Percentiles rank a stretch among this genome's conserved stretches.
Conservation (phyloP, 352 stramenopile genomes). For the Globisporangium camurandrum region DNA sequence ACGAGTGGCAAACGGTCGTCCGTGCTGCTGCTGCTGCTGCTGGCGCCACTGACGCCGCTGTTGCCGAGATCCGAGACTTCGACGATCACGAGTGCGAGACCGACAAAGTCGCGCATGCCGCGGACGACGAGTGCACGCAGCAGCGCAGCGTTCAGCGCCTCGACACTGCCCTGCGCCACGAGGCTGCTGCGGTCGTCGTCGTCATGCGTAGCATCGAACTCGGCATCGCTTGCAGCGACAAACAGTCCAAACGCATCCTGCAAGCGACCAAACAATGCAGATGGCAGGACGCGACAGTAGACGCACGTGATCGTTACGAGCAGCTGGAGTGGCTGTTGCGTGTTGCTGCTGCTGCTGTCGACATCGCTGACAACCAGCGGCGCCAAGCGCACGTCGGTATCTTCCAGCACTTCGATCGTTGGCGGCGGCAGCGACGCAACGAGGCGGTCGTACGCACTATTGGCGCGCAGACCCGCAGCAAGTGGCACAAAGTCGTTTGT, state of each 20-base stretch:
- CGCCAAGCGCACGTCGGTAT: conserved; percentile 20
- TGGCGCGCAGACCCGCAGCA: neutral
- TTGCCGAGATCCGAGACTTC: conserved; percentile 33
- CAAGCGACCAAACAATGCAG: neutral
- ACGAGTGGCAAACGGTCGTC: conserved; percentile 4
- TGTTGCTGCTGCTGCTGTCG: conserved; percentile 8
- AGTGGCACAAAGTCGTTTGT: conserved; percentile 24
- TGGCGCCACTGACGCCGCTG: conserved; percentile 14
- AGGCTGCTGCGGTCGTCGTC: conserved; percentile 3
- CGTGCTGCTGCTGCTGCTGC: neutral
- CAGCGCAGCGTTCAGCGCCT: conserved; percentile 26
- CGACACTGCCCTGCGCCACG: conserved; percentile 16
- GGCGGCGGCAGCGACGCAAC: neutral
- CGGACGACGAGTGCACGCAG: conserved; percentile 32
- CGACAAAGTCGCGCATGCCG: conserved; percentile 20
- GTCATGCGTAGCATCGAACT: conserved; percentile 3
- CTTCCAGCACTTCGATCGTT: conserved; percentile 25
- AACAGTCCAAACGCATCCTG: conserved; percentile 8
- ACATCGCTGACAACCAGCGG: conserved; percentile 18
- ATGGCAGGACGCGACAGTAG: conserved; percentile 20
- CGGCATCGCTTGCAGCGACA: conserved; percentile 1
- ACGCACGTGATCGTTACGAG: conserved; percentile 33
- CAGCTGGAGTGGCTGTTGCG: conserved; percentile 16
- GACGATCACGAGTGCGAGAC: conserved; percentile 30
- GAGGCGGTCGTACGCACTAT: conserved; percentile 5